Base-by-base conservation (phyloP, 208 protist genomes). In the Zelonia costaricensis region DNA sequence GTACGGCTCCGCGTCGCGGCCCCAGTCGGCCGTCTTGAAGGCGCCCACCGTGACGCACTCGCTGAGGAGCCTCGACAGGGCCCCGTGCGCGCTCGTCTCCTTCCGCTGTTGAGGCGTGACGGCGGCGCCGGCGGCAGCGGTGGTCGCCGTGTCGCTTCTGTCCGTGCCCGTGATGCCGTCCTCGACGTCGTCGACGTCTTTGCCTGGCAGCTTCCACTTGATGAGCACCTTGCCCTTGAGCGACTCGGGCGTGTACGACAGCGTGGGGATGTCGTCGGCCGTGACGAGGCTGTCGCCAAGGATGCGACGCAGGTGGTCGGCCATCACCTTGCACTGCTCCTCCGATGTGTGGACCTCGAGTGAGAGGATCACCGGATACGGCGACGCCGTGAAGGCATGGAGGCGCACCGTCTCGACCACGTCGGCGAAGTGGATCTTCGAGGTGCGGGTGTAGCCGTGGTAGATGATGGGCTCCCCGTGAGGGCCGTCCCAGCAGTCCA, bases 401-500 rank as follows among this genome's bases (percentile, higher is more conserved):
- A 78, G 58, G 36, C 84, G 69, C 33, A 96, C 86, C 2, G 68
- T 70, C 3, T 81, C 51, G 12, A 96, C 75, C 36, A 71, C 74
- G 13, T 80, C 79, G 9, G 31, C 53, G 40, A 96, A 92, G 31
- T 42, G 42, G 54, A 93, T 90, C 57, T 88, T 88, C 8, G 83
- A 83, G 16, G 84, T 94, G 15, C 69, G 47, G 1, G 91, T 96
- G 74, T 93, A 80, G 27, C 88, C 88, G 46, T 94, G 91, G 47
- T 88, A 92, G 18, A 96, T 71, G 38, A 95, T 63, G 1, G 91
- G 91, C 31, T 92, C 79, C 23, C 69, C 59, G 20, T 90, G 59
- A 7, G 43, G 57, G 18, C 91, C 91, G 69, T 92, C 72, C 84
- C 86, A 92, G 64, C 84, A 94, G 69, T 94, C 86, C 16, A 94